These are phyloP conservation scores for Colletotrichum sp. DNA, from an alignment of 2,329 filamentous ascomycete species.

Conservation along the genomic window DNA sequence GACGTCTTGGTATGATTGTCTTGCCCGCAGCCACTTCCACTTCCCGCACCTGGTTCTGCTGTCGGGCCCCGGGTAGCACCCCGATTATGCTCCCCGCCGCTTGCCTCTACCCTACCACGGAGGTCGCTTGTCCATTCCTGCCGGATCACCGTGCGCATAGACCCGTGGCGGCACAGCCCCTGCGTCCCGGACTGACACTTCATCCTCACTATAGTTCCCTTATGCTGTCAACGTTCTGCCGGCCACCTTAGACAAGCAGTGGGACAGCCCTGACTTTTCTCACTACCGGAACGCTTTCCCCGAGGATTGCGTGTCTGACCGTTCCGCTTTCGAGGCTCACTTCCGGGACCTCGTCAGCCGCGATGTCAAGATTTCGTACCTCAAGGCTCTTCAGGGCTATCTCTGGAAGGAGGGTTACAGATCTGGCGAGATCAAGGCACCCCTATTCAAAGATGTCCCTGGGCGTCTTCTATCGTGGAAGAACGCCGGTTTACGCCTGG, in stretches of 20 bases:
- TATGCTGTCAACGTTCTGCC: constrained; percentile 74
- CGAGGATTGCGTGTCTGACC: constrained; percentile 61
- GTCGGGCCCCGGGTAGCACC: constrained; percentile 16
- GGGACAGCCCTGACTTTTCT: constrained; percentile 68
- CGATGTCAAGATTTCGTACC: constrained; percentile 77
- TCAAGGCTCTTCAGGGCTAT: constrained; percentile 81
- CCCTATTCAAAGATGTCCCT: constrained; percentile 77
- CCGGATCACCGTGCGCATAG: neutral
- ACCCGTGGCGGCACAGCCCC: neutral
- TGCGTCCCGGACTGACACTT: neutral
- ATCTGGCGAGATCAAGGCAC: constrained; percentile 70
- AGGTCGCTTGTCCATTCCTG: constrained; percentile 5
- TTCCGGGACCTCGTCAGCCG: constrained; percentile 71
- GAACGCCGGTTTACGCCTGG: constrained; percentile 58
- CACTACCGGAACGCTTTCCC: constrained; percentile 76
- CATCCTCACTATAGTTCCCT: constrained; percentile 63
- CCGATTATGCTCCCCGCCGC: constrained; percentile 17
- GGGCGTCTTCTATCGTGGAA: constrained; percentile 66
- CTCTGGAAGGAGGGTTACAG: constrained; percentile 79
- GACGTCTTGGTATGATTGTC: constrained; percentile 73
- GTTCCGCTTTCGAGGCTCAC: constrained; percentile 66
- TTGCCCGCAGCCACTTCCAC: constrained; percentile 15
- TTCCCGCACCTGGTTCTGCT: constrained; percentile 17
- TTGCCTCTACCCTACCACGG: constrained; percentile 6
- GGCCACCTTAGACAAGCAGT: constrained; percentile 65